Percentiles rank a stretch among this genome's conserved stretches.
phyloP scores from a whole-genome alignment of 73 alveolate species.

The Uronychia setigera region DNA sequence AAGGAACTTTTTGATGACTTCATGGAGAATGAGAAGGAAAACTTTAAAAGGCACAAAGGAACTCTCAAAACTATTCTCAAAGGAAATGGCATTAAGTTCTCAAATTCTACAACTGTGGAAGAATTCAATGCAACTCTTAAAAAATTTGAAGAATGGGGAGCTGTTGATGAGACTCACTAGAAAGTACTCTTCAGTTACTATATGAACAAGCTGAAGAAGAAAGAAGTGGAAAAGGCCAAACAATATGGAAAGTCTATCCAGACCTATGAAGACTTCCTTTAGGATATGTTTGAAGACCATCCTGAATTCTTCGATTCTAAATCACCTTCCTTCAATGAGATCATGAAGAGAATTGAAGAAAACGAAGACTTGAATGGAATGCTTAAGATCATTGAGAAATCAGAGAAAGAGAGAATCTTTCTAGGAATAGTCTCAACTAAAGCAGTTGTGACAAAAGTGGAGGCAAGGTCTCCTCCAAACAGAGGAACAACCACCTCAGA shows the following conservation, averaged over 20 bases:
- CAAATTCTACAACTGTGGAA: slow-evolving; percentile 55
- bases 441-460: neutral
- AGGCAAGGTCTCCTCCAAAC: neutral
- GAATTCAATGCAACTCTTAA: slow-evolving; percentile 53
- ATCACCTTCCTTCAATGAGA: neutral
- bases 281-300: neutral
- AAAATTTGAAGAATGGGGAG: slow-evolving; percentile 56
- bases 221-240: slow-evolving; percentile 65
- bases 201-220: slow-evolving; percentile 60
- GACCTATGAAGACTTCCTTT: slow-evolving; percentile 8
- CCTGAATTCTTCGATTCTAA: neutral
- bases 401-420: neutral
- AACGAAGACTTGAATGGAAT: slow-evolving; percentile 3
- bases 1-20: slow-evolving; percentile 76
- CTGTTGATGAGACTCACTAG: slow-evolving; percentile 47
- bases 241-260: neutral
- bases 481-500: neutral
- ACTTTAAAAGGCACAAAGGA: slow-evolving; percentile 70
- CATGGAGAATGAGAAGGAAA: slow-evolving; percentile 66
- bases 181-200: slow-evolving; percentile 59
- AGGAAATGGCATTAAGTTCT: slow-evolving; percentile 61
- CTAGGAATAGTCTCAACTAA: neutral
- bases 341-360: slow-evolving; percentile 6
- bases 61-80: slow-evolving; percentile 62
- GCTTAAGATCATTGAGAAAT: neutral